phyloP scores from a whole-genome alignment of 2,329 filamentous ascomycete species.

The Tolypocladium paradoxum region DNA sequence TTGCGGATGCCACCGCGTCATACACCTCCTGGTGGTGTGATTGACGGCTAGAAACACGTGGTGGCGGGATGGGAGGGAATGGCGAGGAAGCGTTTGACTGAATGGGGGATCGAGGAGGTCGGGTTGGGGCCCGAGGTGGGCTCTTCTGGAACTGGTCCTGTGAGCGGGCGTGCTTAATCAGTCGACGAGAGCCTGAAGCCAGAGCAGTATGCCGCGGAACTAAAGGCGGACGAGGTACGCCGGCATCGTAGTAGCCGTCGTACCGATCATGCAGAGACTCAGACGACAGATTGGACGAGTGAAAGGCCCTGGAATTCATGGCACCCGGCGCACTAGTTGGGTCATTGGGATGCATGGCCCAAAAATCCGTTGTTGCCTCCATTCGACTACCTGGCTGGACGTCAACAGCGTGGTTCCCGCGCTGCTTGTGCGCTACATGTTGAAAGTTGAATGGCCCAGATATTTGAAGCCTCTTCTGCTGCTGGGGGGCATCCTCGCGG shows the following conservation, averaged over 20 bases:
- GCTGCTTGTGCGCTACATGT: slow-evolving; percentile 48
- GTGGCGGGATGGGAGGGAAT: slow-evolving; percentile 35
- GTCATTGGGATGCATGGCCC: background rate
- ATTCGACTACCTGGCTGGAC: slow-evolving; percentile 1
- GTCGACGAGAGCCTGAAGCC: slow-evolving; percentile 18
- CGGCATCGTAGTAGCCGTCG: background rate
- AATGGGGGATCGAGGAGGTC: slow-evolving; percentile 32
- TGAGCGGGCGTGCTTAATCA: slow-evolving; percentile 34
- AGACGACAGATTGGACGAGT: slow-evolving; percentile 4
- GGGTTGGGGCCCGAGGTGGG: slow-evolving; percentile 36
- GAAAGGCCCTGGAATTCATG: background rate
- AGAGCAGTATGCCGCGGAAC: slow-evolving; percentile 10
- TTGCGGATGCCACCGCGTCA: slow-evolving; percentile 23
- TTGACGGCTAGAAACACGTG: slow-evolving; percentile 44
- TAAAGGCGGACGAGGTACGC: slow-evolving; percentile 7
- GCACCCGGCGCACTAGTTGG: background rate
- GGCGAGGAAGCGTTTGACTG: slow-evolving; percentile 17
- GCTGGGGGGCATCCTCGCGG: slow-evolving; percentile 23
- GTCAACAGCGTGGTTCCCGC: slow-evolving; percentile 33
- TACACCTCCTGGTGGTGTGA: slow-evolving; percentile 31
- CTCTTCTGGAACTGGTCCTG: slow-evolving; percentile 37
- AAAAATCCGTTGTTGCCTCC: background rate
- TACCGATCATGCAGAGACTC: slow-evolving; percentile 20
- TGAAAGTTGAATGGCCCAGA: slow-evolving; percentile 58
- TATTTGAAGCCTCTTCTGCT: slow-evolving; percentile 38